Percentiles rank a stretch among this genome's conserved stretches.
These are phyloP conservation scores for Dothidotthia symphoricarpi DNA, from an alignment of 2,329 filamentous ascomycete species.

Conservation along the genomic window DNA sequence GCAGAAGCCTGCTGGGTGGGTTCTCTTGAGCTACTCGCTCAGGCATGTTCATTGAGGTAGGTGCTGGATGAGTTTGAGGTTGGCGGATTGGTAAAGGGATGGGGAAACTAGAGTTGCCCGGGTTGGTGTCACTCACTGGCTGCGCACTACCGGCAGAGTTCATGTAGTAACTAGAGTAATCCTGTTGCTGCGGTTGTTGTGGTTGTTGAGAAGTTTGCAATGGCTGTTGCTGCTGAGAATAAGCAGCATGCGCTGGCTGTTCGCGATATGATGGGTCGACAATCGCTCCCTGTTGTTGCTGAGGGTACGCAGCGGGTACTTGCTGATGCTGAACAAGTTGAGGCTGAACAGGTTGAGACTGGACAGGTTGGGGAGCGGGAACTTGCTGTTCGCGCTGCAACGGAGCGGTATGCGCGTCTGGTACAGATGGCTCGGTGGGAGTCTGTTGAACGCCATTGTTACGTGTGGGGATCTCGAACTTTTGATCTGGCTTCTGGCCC, in stretches of 20 bases:
- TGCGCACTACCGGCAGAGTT: too few relatives aligned
- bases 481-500: slow-evolving; percentile 63
- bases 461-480: slow-evolving; percentile 58
- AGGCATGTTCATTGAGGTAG: slow-evolving; percentile 7
- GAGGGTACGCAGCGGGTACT: neutral
- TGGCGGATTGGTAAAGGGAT: slow-evolving; percentile 7
- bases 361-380: neutral
- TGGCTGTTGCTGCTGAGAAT: slow-evolving; percentile 1
- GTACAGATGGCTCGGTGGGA: slow-evolving; percentile 9
- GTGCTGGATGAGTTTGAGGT: slow-evolving; percentile 5
- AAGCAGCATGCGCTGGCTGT: slow-evolving; percentile 1
- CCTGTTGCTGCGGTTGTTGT: slow-evolving; percentile 4
- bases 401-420: neutral
- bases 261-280: too few relatives aligned
- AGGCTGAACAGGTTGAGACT: too few relatives aligned
- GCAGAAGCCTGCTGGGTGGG: slow-evolving; percentile 28
- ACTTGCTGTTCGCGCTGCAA: too few relatives aligned
- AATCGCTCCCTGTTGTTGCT: slow-evolving; percentile 7
- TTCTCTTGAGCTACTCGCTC: slow-evolving; percentile 18
- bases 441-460: slow-evolving; percentile 23
- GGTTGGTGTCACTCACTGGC: too few relatives aligned
- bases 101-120: too few relatives aligned
- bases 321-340: slow-evolving; percentile 4
- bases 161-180: too few relatives aligned
- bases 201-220: slow-evolving; percentile 4